Percentiles rank a stretch among this genome's conserved stretches.
phyloP scores from a whole-genome alignment of 2,329 filamentous ascomycete genomes.

The Ophiocordyceps camponoti-floridani region DNA sequence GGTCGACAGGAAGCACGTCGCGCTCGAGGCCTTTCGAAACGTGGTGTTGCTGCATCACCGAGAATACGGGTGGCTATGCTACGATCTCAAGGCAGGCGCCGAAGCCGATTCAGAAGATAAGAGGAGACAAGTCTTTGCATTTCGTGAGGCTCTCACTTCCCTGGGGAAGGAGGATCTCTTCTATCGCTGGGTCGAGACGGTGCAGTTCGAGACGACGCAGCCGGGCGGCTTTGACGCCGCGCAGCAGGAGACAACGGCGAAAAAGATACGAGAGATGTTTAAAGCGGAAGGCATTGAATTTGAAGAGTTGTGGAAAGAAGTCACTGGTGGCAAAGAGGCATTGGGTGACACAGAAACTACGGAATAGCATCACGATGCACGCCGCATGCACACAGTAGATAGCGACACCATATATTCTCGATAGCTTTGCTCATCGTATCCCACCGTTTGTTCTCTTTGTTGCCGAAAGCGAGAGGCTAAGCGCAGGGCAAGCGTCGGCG shows the following conservation, averaged over 20 bases:
- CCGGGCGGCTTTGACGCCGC: slow-evolving; percentile 65
- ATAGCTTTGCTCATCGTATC: too few species aligned
- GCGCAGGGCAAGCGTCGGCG: too few species aligned
- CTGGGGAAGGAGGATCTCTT: slow-evolving; percentile 81
- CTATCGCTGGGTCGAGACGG: slow-evolving; percentile 81
- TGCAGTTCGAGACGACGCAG: slow-evolving; percentile 69
- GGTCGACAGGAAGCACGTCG: slow-evolving; percentile 41
- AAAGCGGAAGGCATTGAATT: slow-evolving; percentile 62
- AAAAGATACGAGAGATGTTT: slow-evolving; percentile 62
- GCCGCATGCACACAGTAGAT: too few species aligned
- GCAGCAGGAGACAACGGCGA: slow-evolving; percentile 52
- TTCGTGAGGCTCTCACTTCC: slow-evolving; percentile 56
- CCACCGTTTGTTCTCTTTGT: too few species aligned
- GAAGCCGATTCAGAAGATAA: slow-evolving; percentile 40
- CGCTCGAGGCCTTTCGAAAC: slow-evolving; percentile 50
- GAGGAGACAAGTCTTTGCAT: slow-evolving; percentile 58
- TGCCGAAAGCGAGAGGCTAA: too few species aligned
- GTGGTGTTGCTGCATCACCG: slow-evolving; percentile 52
- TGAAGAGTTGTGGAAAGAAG: slow-evolving; percentile 58
- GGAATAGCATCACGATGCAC: neutral
- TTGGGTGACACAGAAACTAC: neutral
- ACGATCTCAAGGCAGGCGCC: slow-evolving; percentile 40
- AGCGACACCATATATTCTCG: neutral
- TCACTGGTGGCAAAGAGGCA: slow-evolving; percentile 16
- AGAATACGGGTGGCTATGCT: slow-evolving; percentile 46